Evolutionary conservation across 495 filamentous ascomycete species (phyloP).

Genomic region (Penicillium soppii): DNA sequence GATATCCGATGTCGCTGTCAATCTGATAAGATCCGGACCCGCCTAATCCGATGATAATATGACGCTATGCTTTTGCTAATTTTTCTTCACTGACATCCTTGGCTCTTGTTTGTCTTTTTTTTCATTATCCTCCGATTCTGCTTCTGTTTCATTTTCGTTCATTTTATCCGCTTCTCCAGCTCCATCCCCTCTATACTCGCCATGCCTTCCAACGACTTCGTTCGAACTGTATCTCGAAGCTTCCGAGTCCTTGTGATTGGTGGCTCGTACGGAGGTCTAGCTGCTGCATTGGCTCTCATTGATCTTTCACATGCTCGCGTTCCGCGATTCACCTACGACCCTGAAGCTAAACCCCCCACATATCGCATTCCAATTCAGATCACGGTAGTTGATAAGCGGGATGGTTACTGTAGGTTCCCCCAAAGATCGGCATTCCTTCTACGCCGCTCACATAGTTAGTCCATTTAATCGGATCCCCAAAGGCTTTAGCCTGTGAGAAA

Average conservation of each 20-base stretch:
- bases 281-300: constrained; percentile 57
- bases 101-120: neutral
- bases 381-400: constrained; percentile 67
- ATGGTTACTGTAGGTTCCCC: constrained; percentile 63
- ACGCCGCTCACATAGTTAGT: constrained; percentile 19
- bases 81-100: neutral
- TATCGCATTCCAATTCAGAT: constrained; percentile 54
- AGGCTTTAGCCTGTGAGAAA: constrained; percentile 56
- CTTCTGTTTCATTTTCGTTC: neutral
- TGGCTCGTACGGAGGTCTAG: constrained; percentile 64
- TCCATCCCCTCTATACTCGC: neutral
- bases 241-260: constrained; percentile 56
- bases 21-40: constrained; percentile 11
- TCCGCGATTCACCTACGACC: constrained; percentile 33
- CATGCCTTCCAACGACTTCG: constrained; percentile 36
- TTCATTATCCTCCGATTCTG: neutral
- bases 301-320: constrained; percentile 53
- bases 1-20: constrained; percentile 7
- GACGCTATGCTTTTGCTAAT: neutral
- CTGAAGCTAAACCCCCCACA: constrained; percentile 23
- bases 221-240: constrained; percentile 20
- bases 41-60: neutral
- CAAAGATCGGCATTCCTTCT: neutral
- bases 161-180: no score
- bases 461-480: constrained; percentile 64